phyloP scores from a whole-genome alignment of 805 yeast species.

The Pichia manshurica region DNA sequence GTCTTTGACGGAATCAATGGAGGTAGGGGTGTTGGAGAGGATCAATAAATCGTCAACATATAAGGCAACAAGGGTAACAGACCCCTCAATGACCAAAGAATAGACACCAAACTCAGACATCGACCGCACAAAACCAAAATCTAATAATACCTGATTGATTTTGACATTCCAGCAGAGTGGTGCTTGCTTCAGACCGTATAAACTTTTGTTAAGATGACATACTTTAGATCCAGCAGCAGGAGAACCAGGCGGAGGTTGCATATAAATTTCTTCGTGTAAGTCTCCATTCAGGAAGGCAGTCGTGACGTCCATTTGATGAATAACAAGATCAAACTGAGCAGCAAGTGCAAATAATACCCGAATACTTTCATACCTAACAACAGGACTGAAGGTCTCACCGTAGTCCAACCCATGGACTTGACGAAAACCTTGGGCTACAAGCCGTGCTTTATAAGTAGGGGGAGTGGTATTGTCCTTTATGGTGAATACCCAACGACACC shows the following conservation, averaged over 20 bases:
- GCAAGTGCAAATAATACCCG: conserved; percentile 7
- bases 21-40: not conserved
- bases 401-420: conserved; percentile 5
- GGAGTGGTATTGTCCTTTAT: conserved; percentile 6
- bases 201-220: not conserved
- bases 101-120: conserved; percentile 1
- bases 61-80: not conserved
- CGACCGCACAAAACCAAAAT: not conserved
- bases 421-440: conserved; percentile 9
- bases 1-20: not conserved
- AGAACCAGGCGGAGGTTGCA: not conserved
- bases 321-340: conserved; percentile 5
- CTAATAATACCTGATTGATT: not conserved
- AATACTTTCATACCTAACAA: conserved; percentile 8
- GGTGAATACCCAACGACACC: conserved; percentile 7
- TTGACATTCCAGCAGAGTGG: not conserved
- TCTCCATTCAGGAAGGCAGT: conserved; percentile 15
- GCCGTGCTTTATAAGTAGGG: conserved; percentile 3
- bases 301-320: conserved; percentile 18
- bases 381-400: conserved; percentile 3
- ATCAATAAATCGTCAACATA: conserved; percentile 6
- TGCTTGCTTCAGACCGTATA: not conserved
- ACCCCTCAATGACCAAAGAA: not conserved
- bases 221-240: not conserved
- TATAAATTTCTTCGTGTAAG: conserved; percentile 1